phyloP scores from a whole-genome alignment of 306 rosid genomes.

The Geum urbanum region DNA sequence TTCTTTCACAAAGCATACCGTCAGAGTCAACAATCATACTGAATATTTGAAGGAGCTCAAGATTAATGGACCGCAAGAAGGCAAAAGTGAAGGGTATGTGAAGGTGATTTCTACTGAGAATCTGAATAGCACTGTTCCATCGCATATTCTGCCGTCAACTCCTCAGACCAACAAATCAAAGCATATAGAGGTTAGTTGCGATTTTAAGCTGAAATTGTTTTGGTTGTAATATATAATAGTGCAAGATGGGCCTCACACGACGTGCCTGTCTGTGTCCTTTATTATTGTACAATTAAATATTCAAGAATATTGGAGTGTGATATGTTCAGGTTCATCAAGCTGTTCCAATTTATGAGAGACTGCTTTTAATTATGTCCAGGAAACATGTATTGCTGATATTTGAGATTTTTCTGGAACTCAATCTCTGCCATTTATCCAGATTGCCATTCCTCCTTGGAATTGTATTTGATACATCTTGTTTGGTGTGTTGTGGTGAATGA shows the following conservation, averaged over 20 bases:
- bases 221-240: neutral
- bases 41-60: constrained; percentile 48
- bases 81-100: constrained; percentile 44
- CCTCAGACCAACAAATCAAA: constrained; percentile 46
- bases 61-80: constrained; percentile 43
- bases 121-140: constrained; percentile 35
- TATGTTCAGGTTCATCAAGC: neutral
- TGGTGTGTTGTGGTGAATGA: neutral
- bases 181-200: constrained; percentile 47
- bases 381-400: neutral
- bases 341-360: neutral
- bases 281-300: neutral
- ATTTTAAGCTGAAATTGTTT: constrained; percentile 9
- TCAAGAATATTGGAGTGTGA: constrained; percentile 1
- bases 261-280: neutral
- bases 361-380: neutral
- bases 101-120: constrained; percentile 39
- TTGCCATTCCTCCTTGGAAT: constrained; percentile 13
- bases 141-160: constrained; percentile 32
- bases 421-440: neutral
- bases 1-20: constrained; percentile 44
- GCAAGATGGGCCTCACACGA: neutral
- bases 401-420: neutral
- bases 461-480: neutral
- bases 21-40: constrained; percentile 33